Percentiles rank a stretch among this genome's conserved stretches.
These are phyloP conservation scores for Emergomyces orientalis DNA, from an alignment of 2,329 filamentous ascomycete species.

Conservation along the genomic window DNA sequence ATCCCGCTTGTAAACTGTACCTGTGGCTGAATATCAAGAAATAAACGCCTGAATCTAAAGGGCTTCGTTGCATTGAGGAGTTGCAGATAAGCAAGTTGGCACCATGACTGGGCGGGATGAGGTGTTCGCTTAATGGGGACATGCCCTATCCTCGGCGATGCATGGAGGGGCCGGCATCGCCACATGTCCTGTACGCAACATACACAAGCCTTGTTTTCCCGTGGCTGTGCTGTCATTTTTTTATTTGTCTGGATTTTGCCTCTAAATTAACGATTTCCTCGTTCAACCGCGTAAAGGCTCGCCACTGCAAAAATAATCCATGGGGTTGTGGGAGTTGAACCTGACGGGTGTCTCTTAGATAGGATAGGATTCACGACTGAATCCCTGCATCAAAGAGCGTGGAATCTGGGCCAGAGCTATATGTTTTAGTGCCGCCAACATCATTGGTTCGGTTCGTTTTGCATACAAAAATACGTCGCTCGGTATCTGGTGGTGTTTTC, in stretches of 20 bases:
- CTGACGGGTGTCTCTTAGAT: too few species aligned
- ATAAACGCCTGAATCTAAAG: background rate
- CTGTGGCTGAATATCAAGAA: background rate
- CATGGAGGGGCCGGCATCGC: too few species aligned
- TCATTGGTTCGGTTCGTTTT: background rate
- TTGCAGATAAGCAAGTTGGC: background rate
- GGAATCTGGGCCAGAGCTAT: background rate
- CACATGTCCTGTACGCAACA: background rate
- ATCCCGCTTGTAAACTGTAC: too few species aligned
- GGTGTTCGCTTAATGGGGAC: too few species aligned
- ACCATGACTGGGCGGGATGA: too few species aligned
- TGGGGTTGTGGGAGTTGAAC: too few species aligned
- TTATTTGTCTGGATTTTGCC: background rate
- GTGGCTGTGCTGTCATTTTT: background rate
- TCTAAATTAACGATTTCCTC: background rate
- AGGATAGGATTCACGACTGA: background rate
- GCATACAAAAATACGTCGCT: background rate
- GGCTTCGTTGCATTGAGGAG: background rate
- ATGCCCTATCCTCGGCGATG: background rate
- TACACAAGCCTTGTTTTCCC: background rate
- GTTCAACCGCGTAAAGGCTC: background rate
- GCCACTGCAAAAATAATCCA: background rate
- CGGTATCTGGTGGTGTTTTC: background rate
- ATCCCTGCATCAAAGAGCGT: background rate
- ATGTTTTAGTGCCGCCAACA: background rate